These are phyloP conservation scores for Lolium multiflorum DNA, from an alignment of 176 grass and related monocot species.

Conservation along the genomic window DNA sequence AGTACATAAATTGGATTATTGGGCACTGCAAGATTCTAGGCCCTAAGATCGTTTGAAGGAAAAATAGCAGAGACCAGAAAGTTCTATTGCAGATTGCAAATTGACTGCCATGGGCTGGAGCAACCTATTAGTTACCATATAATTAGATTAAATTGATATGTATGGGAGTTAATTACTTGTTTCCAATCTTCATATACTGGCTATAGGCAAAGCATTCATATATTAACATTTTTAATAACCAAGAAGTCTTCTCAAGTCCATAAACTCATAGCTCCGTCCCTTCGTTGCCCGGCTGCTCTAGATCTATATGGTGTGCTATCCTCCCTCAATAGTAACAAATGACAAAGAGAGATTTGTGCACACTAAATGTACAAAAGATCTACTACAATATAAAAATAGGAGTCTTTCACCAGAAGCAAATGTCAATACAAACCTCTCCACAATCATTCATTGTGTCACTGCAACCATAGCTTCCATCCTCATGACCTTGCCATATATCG, in stretches of 20 bases:
- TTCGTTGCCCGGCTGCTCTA: background rate
- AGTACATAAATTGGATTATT: no score
- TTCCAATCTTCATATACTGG: no score
- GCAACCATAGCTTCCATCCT: no score
- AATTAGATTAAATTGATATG: background rate
- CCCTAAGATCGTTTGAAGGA: no score
- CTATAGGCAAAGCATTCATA: no score
- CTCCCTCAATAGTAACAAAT: no score
- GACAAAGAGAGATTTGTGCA: no score
- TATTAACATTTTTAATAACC: background rate
- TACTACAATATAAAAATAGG: background rate
- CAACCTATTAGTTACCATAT: background rate
- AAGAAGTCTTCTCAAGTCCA: background rate
- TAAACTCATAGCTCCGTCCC: background rate
- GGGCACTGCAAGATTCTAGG: no score
- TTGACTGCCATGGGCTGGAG: background rate
- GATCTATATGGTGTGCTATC: background rate
- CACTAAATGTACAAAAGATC: no score
- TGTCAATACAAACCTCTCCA: slow-evolving; percentile 62
- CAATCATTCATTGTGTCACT: slow-evolving; percentile 82
- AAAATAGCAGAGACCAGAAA: background rate
- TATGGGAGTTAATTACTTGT: no score
- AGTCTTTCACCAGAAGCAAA: slow-evolving; percentile 2
- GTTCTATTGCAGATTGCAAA: background rate
- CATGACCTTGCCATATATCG: slow-evolving; percentile 85